A percentile compares a stretch with the other conserved stretches of the same genome.
Conservation (phyloP, 352 stramenopile species). For the Globisporangium paddicum region DNA sequence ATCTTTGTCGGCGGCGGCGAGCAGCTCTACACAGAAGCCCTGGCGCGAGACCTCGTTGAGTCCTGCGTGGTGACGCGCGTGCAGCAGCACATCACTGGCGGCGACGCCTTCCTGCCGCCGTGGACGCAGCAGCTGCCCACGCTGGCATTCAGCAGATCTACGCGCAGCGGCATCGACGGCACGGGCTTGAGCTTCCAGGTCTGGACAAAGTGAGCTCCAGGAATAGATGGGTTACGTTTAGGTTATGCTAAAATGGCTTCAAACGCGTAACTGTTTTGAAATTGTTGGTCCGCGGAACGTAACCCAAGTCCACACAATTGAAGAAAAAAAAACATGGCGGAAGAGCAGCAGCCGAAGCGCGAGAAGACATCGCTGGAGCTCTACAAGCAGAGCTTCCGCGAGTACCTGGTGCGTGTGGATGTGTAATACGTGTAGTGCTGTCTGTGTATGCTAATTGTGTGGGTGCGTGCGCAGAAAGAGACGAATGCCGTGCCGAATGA, state of each 20-base stretch:
- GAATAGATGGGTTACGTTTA: neutral
- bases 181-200: slow-evolving; percentile 12
- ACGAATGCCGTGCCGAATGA: slow-evolving; percentile 49
- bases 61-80: slow-evolving; percentile 66
- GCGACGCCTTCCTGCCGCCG: slow-evolving; percentile 51
- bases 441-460: neutral
- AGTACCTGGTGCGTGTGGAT: slow-evolving; percentile 46
- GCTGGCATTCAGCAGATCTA: slow-evolving; percentile 22
- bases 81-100: slow-evolving; percentile 32
- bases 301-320: neutral
- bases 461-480: slow-evolving; percentile 29
- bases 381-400: slow-evolving; percentile 83
- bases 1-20: slow-evolving; percentile 66
- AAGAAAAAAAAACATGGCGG: neutral
- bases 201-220: slow-evolving; percentile 7
- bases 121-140: slow-evolving; percentile 42
- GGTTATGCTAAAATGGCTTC: neutral
- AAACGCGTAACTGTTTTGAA: neutral
- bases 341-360: slow-evolving; percentile 15
- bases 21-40: slow-evolving; percentile 53
- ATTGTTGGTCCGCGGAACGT: neutral
- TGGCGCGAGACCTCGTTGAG: slow-evolving; percentile 33
- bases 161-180: neutral
- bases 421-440: slow-evolving; percentile 3
- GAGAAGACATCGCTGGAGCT: slow-evolving; percentile 57